Evolutionary conservation across 805 yeast species (phyloP).

Genomic region (Cyberlindnera meyerae): DNA sequence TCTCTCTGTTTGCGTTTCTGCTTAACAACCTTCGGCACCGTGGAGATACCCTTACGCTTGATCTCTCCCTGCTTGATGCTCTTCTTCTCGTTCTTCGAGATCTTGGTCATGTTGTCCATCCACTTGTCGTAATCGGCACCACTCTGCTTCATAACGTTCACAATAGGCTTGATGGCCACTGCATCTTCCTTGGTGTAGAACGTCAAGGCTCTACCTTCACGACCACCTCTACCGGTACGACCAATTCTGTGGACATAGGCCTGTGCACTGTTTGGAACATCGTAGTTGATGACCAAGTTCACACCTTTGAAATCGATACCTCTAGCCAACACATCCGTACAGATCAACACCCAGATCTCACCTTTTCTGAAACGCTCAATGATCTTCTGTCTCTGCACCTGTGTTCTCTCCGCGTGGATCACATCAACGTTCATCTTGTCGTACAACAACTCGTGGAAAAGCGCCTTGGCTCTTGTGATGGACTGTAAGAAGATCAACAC

Average conservation of each 20-base stretch:
- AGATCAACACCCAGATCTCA: constrained; percentile 91
- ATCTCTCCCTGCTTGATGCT: constrained; percentile 50
- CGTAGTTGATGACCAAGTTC: constrained; percentile 90
- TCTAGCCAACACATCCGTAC: constrained; percentile 93
- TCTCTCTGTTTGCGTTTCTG: constrained; percentile 56
- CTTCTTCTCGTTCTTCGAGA: constrained; percentile 59
- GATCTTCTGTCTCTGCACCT: constrained; percentile 77
- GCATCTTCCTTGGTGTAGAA: constrained; percentile 89
- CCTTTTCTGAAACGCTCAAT: constrained; percentile 84
- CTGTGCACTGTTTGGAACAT: constrained; percentile 90
- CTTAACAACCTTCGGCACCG: constrained; percentile 69
- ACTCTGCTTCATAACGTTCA: constrained; percentile 93
- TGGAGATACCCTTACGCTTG: constrained; percentile 72
- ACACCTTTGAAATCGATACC: constrained; percentile 98
- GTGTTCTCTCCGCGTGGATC: constrained; percentile 92
- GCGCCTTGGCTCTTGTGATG: constrained; percentile 88
- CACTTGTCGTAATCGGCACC: constrained; percentile 72
- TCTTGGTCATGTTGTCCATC: constrained; percentile 70
- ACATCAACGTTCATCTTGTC: constrained; percentile 93
- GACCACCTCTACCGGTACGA: constrained; percentile 96
- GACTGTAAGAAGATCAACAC: constrained; percentile 88
- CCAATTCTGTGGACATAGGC: constrained; percentile 97
- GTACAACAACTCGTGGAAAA: constrained; percentile 87
- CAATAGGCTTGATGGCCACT: constrained; percentile 68
- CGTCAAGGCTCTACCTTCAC: constrained; percentile 81